Conservation (phyloP, 2,329 filamentous ascomycete genomes). For the Ophiostoma sp. region DNA sequence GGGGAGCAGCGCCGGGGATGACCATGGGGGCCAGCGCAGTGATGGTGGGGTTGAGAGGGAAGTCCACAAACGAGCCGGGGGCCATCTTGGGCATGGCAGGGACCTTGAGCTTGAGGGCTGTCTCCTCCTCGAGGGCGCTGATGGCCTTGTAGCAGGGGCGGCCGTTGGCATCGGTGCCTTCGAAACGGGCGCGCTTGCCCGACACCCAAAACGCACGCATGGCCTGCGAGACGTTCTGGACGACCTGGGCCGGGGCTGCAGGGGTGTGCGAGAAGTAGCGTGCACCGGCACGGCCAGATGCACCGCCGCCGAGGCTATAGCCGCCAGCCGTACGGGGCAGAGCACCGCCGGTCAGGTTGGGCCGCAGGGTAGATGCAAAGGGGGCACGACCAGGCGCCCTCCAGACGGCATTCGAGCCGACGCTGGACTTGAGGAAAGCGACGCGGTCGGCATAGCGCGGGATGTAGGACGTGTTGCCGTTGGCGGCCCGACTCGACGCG, state of each 20-base stretch:
- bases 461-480: conserved; percentile 31
- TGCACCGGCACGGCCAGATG: conserved; percentile 61
- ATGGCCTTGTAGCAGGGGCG: conserved; percentile 75
- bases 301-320: conserved; percentile 67
- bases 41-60: conserved; percentile 79
- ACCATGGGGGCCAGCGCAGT: conserved; percentile 72
- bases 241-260: conserved; percentile 77
- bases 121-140: conserved; percentile 67
- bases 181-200: conserved; percentile 80
- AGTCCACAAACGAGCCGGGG: conserved; percentile 78
- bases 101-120: conserved; percentile 59
- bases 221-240: conserved; percentile 91
- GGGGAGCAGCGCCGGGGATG: background rate
- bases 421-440: conserved; percentile 46
- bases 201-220: conserved; percentile 89
- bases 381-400: conserved; percentile 70
- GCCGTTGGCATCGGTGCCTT: conserved; percentile 67
- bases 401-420: conserved; percentile 47
- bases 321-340: conserved; percentile 81
- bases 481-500: conserved; percentile 35
- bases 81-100: conserved; percentile 26
- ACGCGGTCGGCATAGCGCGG: conserved; percentile 42
- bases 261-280: conserved; percentile 89
- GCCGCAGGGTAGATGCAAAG: conserved; percentile 81
- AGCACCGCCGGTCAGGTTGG: conserved; percentile 84